phyloP scores from a whole-genome alignment of 805 yeast species.

The Groenewaldozyma tartarivorans region DNA sequence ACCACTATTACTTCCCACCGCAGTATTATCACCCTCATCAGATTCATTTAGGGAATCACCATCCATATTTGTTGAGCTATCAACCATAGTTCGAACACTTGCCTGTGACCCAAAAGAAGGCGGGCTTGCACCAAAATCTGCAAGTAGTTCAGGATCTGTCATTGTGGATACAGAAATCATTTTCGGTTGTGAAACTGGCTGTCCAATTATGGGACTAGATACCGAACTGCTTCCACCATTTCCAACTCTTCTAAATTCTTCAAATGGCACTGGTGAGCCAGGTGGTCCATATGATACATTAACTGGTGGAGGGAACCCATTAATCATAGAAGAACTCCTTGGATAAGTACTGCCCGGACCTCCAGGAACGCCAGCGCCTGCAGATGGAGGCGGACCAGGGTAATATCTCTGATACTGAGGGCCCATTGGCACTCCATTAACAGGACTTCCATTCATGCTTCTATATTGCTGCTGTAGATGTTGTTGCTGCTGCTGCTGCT shows the following conservation, averaged over 20 bases:
- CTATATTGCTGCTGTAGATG: background rate
- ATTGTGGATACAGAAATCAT: constrained; percentile 13
- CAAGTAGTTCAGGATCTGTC: constrained; percentile 11
- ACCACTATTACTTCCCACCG: constrained; percentile 5
- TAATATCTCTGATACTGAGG: background rate
- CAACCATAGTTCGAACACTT: constrained; percentile 5
- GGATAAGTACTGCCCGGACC: constrained; percentile 1
- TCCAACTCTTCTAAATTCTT: background rate
- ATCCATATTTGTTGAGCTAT: constrained; percentile 19
- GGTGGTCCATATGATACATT: constrained; percentile 1
- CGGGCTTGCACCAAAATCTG: constrained; percentile 1
- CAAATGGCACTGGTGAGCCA: background rate
- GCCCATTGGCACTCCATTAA: background rate
- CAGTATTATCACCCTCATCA: background rate
- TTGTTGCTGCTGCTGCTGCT: background rate
- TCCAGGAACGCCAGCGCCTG: background rate
- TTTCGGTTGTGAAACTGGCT: constrained; percentile 4
- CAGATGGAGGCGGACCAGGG: constrained; percentile 6
- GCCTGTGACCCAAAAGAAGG: constrained; percentile 3
- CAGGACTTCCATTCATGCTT: too few species aligned
- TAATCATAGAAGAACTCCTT: constrained; percentile 6
- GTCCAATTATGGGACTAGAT: background rate
- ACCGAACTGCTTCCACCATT: background rate
- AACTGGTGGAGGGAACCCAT: constrained; percentile 5
- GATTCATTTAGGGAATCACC: background rate